These are phyloP conservation scores for Breynia disticha DNA, from an alignment of 441 rosid genomes.

Conservation along the genomic window DNA sequence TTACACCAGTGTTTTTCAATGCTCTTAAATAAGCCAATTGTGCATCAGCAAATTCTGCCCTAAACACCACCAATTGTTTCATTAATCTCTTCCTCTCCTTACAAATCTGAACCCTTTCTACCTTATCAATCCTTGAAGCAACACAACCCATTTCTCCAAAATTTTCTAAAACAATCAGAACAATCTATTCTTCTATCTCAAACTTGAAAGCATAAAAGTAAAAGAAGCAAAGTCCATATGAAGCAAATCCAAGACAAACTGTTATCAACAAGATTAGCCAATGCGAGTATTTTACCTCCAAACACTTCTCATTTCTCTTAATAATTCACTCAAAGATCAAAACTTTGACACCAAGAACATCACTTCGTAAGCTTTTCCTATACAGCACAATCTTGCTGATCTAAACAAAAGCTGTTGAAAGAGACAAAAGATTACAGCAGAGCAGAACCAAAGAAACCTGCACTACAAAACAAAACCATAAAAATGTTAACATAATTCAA, in stretches of 20 bases:
- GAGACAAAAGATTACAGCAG: conserved; percentile 5
- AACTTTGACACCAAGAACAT: neutral
- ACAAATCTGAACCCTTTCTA: conserved; percentile 61
- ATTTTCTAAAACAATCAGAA: neutral
- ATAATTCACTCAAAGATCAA: neutral
- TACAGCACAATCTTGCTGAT: conserved; percentile 1
- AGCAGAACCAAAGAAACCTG: conserved; percentile 6
- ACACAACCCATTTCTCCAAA: conserved; percentile 67
- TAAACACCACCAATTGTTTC: conserved; percentile 55
- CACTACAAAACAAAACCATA: neutral
- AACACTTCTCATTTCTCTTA: neutral
- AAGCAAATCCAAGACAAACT: neutral
- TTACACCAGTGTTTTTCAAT: conserved; percentile 75
- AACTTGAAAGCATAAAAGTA: neutral
- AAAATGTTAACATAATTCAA: neutral
- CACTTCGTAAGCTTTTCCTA: neutral
- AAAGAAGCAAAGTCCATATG: neutral
- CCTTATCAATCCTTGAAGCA: conserved; percentile 72
- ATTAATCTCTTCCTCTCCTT: conserved; percentile 82
- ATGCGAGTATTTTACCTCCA: neutral
- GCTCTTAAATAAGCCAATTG: conserved; percentile 72
- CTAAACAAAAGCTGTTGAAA: neutral
- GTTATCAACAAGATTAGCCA: neutral
- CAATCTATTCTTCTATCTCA: neutral
- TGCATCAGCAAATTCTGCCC: conserved; percentile 80